Conservation (phyloP, 2,329 filamentous ascomycete species). For the Aspergillus quadricinctus region DNA sequence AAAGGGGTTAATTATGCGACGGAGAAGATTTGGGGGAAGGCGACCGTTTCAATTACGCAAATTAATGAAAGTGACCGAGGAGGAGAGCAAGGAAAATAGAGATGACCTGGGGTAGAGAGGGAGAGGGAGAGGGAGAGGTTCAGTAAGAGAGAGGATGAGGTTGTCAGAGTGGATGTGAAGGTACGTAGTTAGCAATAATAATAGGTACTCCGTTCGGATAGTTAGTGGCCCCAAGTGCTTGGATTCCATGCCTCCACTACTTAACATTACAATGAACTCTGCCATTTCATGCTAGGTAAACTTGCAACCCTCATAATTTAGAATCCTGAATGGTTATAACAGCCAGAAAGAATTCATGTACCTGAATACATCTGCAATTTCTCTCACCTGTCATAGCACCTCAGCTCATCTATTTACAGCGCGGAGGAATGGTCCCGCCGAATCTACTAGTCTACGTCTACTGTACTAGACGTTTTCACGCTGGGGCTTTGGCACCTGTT, state of each 20-base stretch:
- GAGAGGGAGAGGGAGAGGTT: slow-evolving; percentile 4
- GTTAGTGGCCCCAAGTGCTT: neutral
- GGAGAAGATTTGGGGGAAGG: neutral
- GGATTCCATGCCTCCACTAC: neutral
- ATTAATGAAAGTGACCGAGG: neutral
- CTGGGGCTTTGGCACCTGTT: neutral
- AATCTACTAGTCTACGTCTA: neutral
- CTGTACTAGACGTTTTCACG: neutral
- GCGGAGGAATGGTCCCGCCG: neutral
- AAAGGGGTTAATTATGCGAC: slow-evolving; percentile 1
- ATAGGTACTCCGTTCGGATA: neutral
- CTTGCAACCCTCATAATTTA: too few relatives aligned
- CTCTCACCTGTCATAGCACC: neutral
- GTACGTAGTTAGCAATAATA: neutral
- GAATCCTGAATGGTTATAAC: neutral
- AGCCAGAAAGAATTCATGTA: neutral
- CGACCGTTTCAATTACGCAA: neutral
- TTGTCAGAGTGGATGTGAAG: slow-evolving; percentile 6
- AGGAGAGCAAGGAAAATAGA: slow-evolving; percentile 4
- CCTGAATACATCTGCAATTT: neutral
- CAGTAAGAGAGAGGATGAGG: slow-evolving; percentile 12
- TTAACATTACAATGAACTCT: neutral
- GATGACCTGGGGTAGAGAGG: slow-evolving; percentile 2
- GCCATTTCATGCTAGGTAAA: too few relatives aligned
- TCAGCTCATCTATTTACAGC: neutral